Evolutionary conservation across 495 filamentous ascomycete species (phyloP).

Genomic region (Sordaria brevicollis): DNA sequence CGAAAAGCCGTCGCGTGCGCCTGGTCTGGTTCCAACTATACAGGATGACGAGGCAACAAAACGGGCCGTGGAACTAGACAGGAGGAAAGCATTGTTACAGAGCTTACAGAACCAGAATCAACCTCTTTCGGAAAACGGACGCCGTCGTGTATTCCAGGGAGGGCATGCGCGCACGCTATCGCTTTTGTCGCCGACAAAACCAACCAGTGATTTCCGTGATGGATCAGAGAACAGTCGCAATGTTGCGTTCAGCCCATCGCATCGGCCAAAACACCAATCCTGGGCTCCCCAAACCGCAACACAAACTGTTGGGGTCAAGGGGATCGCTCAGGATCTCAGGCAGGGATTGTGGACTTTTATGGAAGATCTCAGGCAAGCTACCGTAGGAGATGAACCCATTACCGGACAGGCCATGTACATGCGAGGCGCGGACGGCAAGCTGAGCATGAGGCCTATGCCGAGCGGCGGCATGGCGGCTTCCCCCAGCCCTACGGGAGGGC

Average conservation of each 20-base stretch:
- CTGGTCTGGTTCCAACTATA: conserved; percentile 16
- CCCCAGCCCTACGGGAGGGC: conserved; percentile 8
- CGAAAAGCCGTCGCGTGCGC: conserved; percentile 42
- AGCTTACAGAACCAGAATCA: conserved; percentile 44
- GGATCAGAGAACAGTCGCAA: conserved; percentile 9
- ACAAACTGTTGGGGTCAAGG: conserved; percentile 43
- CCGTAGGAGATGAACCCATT: conserved; percentile 84
- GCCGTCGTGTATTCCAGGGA: conserved; percentile 40
- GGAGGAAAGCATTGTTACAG: conserved; percentile 50
- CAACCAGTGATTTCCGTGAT: conserved; percentile 12
- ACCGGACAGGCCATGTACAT: conserved; percentile 41
- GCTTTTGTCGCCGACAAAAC: conserved; percentile 59
- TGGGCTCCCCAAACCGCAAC: conserved; percentile 34
- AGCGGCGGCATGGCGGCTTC: conserved; percentile 15
- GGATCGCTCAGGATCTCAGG: conserved; percentile 82
- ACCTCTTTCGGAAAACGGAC: conserved; percentile 23
- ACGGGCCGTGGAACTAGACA: conserved; percentile 43
- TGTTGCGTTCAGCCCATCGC: conserved; percentile 6
- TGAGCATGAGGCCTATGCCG: conserved; percentile 24
- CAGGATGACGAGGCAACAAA: conserved; percentile 30
- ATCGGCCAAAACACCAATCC: conserved; percentile 34
- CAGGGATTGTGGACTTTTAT: conserved; percentile 94
- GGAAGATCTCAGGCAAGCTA: conserved; percentile 89
- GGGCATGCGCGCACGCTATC: conserved; percentile 71
- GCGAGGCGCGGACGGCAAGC: conserved; percentile 19